These are phyloP conservation scores for Colletotrichum sp. DNA, from an alignment of 2,329 filamentous ascomycete species.

Conservation along the genomic window DNA sequence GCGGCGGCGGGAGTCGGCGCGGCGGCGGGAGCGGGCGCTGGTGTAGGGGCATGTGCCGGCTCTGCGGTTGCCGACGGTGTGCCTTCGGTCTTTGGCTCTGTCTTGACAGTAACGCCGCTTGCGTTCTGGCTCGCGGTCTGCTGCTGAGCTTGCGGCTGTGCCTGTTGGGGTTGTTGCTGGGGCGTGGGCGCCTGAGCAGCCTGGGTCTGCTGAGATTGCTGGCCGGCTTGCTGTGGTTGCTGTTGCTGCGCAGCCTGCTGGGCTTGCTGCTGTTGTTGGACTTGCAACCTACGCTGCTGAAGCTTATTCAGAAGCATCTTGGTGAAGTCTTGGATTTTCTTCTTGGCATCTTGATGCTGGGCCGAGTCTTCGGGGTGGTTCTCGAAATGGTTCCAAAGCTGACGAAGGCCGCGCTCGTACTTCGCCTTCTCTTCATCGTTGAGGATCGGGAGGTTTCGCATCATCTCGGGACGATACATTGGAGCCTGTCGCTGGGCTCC, in stretches of 20 bases:
- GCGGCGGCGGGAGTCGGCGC: slow-evolving; percentile 1
- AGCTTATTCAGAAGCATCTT: slow-evolving; percentile 61
- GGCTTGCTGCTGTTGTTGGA: slow-evolving; percentile 38
- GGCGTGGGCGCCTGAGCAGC: slow-evolving; percentile 23
- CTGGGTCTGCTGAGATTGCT: slow-evolving; percentile 15
- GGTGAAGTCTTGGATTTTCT: slow-evolving; percentile 66
- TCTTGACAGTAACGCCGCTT: slow-evolving; percentile 8
- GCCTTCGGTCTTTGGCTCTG: slow-evolving; percentile 9
- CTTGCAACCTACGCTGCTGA: slow-evolving; percentile 37
- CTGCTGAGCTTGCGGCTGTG: slow-evolving; percentile 19
- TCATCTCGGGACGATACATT: slow-evolving; percentile 58
- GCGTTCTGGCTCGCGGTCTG: slow-evolving; percentile 14
- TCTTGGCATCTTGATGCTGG: slow-evolving; percentile 55
- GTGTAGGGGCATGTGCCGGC: slow-evolving; percentile 7
- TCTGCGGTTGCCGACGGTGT: slow-evolving; percentile 7
- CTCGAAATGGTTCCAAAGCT: slow-evolving; percentile 59
- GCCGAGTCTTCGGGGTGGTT: slow-evolving; percentile 50
- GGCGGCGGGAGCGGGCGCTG: neutral
- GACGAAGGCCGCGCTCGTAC: slow-evolving; percentile 61
- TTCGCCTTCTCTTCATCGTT: slow-evolving; percentile 61
- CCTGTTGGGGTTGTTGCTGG: slow-evolving; percentile 26
- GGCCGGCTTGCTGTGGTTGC: slow-evolving; percentile 8
- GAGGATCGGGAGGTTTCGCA: slow-evolving; percentile 55
- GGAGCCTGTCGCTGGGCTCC: slow-evolving; percentile 33
- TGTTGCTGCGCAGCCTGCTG: slow-evolving; percentile 24